A percentile compares a stretch with the other conserved stretches of the same genome.
phyloP scores from a whole-genome alignment of 148 eudicot species.

The Silene latifolia region DNA sequence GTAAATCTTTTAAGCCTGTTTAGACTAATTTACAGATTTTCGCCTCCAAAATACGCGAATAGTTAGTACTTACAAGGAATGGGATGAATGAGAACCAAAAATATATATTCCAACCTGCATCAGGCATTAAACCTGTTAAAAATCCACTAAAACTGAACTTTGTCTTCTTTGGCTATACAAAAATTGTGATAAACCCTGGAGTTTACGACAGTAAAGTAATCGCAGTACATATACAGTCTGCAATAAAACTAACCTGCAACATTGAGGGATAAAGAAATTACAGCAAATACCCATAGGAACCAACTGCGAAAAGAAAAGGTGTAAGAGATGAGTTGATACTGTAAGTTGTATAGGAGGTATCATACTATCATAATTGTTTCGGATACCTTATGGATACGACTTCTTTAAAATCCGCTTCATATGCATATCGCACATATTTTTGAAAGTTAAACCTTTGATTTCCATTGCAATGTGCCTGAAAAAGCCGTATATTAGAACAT shows the following conservation, averaged over 20 bases:
- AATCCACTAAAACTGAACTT: not conserved
- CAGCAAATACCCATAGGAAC: slow-evolving; percentile 29
- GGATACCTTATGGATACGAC: slow-evolving; percentile 25
- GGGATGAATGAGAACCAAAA: slow-evolving; percentile 27
- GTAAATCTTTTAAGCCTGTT: too few relatives aligned
- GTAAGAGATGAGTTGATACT: not conserved
- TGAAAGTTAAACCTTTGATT: slow-evolving; percentile 28
- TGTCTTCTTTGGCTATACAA: too few relatives aligned
- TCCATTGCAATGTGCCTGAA: slow-evolving; percentile 27
- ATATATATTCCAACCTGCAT: slow-evolving; percentile 26
- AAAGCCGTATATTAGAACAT: not conserved
- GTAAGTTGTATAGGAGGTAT: not conserved
- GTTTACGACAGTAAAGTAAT: too few relatives aligned
- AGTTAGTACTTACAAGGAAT: slow-evolving; percentile 21
- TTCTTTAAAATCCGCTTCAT: slow-evolving; percentile 28
- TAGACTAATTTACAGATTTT: not conserved
- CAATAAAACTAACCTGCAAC: slow-evolving; percentile 21
- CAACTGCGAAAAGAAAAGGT: slow-evolving; percentile 21
- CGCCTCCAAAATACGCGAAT: too few relatives aligned
- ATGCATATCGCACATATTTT: slow-evolving; percentile 26
- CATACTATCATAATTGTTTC: not conserved
- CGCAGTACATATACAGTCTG: too few relatives aligned
- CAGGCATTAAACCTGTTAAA: not conserved
- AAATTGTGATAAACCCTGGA: too few relatives aligned
- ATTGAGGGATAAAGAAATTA: slow-evolving; percentile 19